Evolutionary conservation across 1,284 basidiomycete genomes (phyloP).

Genomic region (Fomitopsis palustris): DNA sequence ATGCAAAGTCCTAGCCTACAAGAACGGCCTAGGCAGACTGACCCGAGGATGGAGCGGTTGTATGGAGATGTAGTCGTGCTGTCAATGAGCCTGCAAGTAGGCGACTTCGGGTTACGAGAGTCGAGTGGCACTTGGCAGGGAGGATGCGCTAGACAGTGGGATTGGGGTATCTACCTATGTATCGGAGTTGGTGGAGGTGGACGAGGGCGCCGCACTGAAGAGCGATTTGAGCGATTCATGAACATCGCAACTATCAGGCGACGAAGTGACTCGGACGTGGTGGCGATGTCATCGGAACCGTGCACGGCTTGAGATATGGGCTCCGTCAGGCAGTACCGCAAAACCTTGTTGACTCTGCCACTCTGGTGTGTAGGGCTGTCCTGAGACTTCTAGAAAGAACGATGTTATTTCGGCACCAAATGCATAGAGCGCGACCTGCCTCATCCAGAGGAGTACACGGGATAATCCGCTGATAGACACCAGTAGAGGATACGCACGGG

Average conservation of each 20-base stretch:
- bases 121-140: neutral
- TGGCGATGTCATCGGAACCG: slow-evolving; percentile 1
- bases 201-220: neutral
- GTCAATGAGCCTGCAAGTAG: neutral
- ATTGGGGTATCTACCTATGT: neutral
- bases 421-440: neutral
- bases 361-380: neutral
- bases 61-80: neutral
- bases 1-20: too few relatives aligned
- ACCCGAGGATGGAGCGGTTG: neutral
- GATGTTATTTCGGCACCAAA: neutral
- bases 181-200: neutral
- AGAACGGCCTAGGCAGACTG: neutral
- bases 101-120: neutral
- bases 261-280: neutral
- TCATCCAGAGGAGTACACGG: neutral
- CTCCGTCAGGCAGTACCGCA: neutral
- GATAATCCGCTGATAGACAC: neutral
- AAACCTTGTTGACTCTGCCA: neutral
- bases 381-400: neutral
- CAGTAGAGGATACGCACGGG: neutral
- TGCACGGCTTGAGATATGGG: neutral
- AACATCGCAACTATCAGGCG: too few relatives aligned
- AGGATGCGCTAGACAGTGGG: neutral
- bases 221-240: neutral